Percentiles rank a stretch among this genome's conserved stretches.
These are phyloP conservation scores for Pugionium dolabratum DNA, from an alignment of 345 rosid genomes.

Conservation along the genomic window DNA sequence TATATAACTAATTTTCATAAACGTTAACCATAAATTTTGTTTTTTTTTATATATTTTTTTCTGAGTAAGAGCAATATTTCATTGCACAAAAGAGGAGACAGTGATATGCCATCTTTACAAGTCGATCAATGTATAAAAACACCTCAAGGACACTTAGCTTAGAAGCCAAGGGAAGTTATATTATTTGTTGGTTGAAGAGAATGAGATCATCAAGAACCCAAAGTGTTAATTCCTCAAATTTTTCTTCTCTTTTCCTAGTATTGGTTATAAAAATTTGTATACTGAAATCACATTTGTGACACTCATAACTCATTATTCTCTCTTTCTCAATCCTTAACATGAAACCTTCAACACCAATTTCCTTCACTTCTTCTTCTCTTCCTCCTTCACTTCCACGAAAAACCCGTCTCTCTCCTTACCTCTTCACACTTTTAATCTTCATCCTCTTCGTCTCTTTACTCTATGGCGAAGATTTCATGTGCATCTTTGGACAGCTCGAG, in stretches of 20 bases:
- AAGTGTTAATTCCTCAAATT: conserved; percentile 16
- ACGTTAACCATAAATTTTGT: not conserved
- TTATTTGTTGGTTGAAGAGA: conserved; percentile 14
- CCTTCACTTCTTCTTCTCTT: conserved; percentile 47
- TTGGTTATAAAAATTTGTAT: conserved; percentile 11
- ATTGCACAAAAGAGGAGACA: conserved; percentile 42
- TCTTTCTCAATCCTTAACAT: conserved; percentile 18
- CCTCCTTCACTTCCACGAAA: conserved; percentile 47
- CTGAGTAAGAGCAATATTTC: conserved; percentile 23
- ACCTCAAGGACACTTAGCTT: conserved; percentile 54
- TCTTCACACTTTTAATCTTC: conserved; percentile 64
- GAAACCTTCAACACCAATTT: conserved; percentile 46
- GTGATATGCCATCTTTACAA: conserved; percentile 50
- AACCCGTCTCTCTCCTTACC: conserved; percentile 65
- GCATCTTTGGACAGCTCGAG: conserved; percentile 58
- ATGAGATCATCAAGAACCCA: conserved; percentile 28
- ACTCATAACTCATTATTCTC: conserved; percentile 8
- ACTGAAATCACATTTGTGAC: conserved; percentile 25
- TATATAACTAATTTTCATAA: no score
- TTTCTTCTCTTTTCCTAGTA: conserved; percentile 10
- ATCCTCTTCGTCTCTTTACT: conserved; percentile 61
- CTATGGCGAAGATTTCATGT: conserved; percentile 69
- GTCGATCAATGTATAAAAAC: conserved; percentile 19
- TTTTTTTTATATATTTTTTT: conserved; percentile 25
- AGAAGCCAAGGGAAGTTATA: conserved; percentile 55